A percentile compares a stretch with the other conserved stretches of the same genome.
Evolutionary conservation across 805 yeast species (phyloP).

Genomic region (Suhomyces pyralidae): DNA sequence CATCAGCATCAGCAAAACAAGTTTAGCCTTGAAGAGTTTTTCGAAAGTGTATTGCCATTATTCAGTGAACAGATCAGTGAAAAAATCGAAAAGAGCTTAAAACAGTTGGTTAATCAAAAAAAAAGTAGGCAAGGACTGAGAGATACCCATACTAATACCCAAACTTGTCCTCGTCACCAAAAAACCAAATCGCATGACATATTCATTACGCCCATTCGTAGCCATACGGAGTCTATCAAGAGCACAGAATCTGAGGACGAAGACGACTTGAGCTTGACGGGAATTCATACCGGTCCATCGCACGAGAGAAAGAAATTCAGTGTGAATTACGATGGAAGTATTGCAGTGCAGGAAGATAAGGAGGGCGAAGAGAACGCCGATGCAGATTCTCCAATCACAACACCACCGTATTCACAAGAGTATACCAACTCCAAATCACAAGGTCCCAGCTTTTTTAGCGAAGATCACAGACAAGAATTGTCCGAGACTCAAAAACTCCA

Average conservation of each 20-base stretch:
- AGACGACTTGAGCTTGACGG: conserved; percentile 15
- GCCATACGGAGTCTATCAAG: conserved; percentile 5
- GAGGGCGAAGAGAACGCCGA: neutral
- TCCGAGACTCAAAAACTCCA: conserved; percentile 1
- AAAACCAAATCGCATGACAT: neutral
- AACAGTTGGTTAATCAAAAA: neutral
- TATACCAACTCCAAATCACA: neutral
- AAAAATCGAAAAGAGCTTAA: conserved; percentile 4
- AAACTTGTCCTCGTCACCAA: neutral
- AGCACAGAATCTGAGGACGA: conserved; percentile 10
- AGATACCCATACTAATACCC: neutral
- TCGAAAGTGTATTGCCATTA: conserved; percentile 9
- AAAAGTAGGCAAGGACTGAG: neutral
- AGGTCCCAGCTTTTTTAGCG: neutral
- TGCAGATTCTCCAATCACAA: conserved; percentile 26
- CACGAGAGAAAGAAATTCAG: conserved; percentile 2
- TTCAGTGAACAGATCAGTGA: conserved; percentile 11
- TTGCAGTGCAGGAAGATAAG: neutral
- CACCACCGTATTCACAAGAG: conserved; percentile 34
- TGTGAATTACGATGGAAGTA: conserved; percentile 9
- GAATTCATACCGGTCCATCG: conserved; percentile 5
- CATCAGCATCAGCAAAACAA: conserved; percentile 1
- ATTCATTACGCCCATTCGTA: conserved; percentile 10
- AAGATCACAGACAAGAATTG: neutral
- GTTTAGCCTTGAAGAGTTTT: conserved; percentile 7